These are phyloP conservation scores for Didymellaceae sp. DNA, from an alignment of 2,329 filamentous ascomycete genomes.

Conservation along the genomic window DNA sequence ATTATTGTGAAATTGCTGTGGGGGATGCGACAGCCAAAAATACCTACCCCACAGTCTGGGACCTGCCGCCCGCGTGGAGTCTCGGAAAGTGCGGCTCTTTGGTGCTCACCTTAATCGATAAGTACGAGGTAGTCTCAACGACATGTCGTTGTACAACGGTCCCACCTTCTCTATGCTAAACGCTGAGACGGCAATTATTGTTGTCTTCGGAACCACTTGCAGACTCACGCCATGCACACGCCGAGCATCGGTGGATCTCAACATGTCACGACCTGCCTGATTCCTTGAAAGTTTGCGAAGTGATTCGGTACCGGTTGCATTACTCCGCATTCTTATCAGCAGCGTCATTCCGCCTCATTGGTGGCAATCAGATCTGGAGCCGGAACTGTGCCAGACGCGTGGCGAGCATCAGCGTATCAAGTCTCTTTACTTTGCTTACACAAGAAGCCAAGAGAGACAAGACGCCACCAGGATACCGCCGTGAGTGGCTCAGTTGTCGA, in stretches of 20 bases:
- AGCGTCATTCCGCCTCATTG: slow-evolving; percentile 14
- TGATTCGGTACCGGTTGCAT: slow-evolving; percentile 10
- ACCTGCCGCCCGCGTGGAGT: slow-evolving; percentile 13
- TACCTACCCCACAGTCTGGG: slow-evolving; percentile 14
- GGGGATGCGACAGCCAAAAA: slow-evolving; percentile 1
- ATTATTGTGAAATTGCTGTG: background rate
- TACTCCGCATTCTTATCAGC: slow-evolving; percentile 19
- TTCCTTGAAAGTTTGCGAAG: slow-evolving; percentile 3
- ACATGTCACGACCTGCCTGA: slow-evolving; percentile 17
- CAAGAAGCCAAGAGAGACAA: slow-evolving; percentile 10
- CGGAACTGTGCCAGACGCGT: slow-evolving; percentile 2
- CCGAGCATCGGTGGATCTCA: slow-evolving; percentile 12
- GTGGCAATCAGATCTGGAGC: slow-evolving; percentile 13
- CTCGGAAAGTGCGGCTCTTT: slow-evolving; percentile 9
- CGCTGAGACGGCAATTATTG: background rate
- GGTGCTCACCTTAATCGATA: slow-evolving; percentile 27
- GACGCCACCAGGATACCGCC: background rate
- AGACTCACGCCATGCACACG: background rate
- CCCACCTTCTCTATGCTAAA: background rate
- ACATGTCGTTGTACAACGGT: slow-evolving; percentile 16
- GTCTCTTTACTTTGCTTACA: slow-evolving; percentile 3
- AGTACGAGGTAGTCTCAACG: slow-evolving; percentile 24
- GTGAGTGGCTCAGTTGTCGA: slow-evolving; percentile 1
- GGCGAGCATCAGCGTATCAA: slow-evolving; percentile 14
- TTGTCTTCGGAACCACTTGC: background rate